phyloP scores from a whole-genome alignment of 345 rosid species.

The Punica granatum region DNA sequence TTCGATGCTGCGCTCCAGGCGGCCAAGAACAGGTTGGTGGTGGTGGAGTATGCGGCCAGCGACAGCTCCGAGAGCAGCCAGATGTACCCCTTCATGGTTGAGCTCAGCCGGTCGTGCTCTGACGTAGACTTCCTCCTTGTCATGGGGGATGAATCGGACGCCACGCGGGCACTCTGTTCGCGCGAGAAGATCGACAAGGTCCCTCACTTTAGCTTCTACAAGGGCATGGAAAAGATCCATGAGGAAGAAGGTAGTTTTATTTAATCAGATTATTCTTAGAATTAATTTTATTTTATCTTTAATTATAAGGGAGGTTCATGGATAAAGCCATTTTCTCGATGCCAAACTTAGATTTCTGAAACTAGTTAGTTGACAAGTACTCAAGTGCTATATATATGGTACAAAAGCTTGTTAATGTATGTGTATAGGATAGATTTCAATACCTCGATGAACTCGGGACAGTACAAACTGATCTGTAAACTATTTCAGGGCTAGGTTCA shows the following conservation, averaged over 20 bases:
- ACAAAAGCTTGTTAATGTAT: no score
- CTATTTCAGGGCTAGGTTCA: no score
- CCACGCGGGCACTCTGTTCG: conserved; percentile 56
- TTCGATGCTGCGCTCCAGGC: conserved; percentile 58
- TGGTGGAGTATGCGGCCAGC: conserved; percentile 67
- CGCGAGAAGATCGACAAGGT: conserved; percentile 72
- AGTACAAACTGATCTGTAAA: no score
- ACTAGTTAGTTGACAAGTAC: no score
- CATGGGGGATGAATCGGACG: conserved; percentile 84
- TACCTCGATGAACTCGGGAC: no score
- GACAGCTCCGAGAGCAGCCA: conserved; percentile 38
- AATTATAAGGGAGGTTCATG: no score
- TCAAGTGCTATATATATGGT: no score
- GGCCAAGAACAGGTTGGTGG: conserved; percentile 69
- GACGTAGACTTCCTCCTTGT: conserved; percentile 76
- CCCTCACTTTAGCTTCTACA: conserved; percentile 90
- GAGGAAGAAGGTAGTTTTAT: conserved; percentile 57
- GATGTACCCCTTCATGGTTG: conserved; percentile 87
- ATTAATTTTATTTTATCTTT: no score
- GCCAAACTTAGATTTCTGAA: neutral
- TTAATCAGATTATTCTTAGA: no score
- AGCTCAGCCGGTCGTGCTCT: conserved; percentile 68
- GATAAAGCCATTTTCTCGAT: neutral
- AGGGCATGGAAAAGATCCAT: conserved; percentile 77
- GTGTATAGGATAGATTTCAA: no score